These are phyloP conservation scores for Echeveria elegans DNA, from an alignment of 164 flowering plant species.

Conservation along the genomic window DNA sequence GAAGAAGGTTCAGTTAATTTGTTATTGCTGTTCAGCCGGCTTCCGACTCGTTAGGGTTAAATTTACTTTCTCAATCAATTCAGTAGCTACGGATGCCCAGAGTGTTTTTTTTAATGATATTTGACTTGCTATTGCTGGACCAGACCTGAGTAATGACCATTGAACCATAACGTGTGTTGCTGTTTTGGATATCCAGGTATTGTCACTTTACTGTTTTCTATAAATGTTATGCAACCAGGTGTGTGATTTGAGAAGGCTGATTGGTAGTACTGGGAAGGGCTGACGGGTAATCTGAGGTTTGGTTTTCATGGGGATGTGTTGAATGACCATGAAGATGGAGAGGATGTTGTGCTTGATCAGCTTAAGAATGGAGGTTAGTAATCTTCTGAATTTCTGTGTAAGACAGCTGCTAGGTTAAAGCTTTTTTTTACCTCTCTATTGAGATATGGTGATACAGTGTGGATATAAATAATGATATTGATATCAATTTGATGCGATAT, in stretches of 20 bases:
- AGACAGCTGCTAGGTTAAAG: not conserved
- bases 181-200: too few species aligned
- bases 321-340: constrained; percentile 45
- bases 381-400: not conserved
- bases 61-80: not conserved
- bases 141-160: too few species aligned
- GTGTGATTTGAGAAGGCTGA: constrained; percentile 52
- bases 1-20: too few species aligned
- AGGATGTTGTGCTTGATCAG: constrained; percentile 29
- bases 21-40: too few species aligned
- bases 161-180: too few species aligned
- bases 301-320: constrained; percentile 57
- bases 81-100: not conserved
- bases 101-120: too few species aligned
- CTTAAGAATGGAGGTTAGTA: constrained; percentile 62
- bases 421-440: too few species aligned
- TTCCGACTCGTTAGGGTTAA: constrained; percentile 2
- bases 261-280: constrained; percentile 35
- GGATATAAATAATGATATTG: not conserved
- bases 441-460: not conserved
- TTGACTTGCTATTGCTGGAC: too few species aligned
- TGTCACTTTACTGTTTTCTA: not conserved
- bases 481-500: too few species aligned
- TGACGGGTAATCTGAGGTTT: constrained; percentile 58
- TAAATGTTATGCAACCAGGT: constrained; percentile 33